Percentiles rank a stretch among this genome's conserved stretches.
Conservation (phyloP, 1,284 basidiomycete genomes). For the Marasmius tenuissimus region DNA sequence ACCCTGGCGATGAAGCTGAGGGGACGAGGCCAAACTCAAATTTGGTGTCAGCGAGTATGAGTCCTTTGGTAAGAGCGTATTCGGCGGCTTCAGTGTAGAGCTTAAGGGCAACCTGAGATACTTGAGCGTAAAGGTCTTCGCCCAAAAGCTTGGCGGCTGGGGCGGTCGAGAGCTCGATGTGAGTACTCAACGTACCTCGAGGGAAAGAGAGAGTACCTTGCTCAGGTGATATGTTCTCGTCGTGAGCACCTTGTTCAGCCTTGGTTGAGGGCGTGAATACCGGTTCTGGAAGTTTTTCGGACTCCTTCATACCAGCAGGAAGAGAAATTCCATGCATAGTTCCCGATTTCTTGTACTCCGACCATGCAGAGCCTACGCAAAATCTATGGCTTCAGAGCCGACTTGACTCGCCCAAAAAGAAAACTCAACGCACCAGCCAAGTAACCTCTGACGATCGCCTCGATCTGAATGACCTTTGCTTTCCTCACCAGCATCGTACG, state of each 20-base stretch:
- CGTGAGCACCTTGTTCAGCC: conserved; percentile 92
- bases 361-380: conserved; percentile 87
- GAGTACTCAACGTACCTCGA: background rate
- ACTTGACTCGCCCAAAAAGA: background rate
- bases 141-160: conserved; percentile 70
- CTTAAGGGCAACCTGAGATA: conserved; percentile 61
- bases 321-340: conserved; percentile 89
- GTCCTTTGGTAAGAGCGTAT: conserved; percentile 77
- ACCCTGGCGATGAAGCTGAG: conserved; percentile 25
- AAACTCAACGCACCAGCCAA: conserved; percentile 69
- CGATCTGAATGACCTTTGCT: conserved; percentile 91
- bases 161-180: background rate
- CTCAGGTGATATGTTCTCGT: conserved; percentile 97
- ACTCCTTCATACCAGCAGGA: conserved; percentile 82
- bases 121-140: conserved; percentile 59
- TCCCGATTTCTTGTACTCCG: conserved; percentile 86
- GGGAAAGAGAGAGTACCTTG: conserved; percentile 50
- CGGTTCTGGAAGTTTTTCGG: conserved; percentile 78
- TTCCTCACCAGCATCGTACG: conserved; percentile 91
- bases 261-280: conserved; percentile 98
- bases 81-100: conserved; percentile 80
- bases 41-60: conserved; percentile 96
- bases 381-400: background rate
- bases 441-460: conserved; percentile 97
- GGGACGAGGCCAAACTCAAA: conserved; percentile 83